Evolutionary conservation across 768 basidiomycete genomes (phyloP), one percentile per base, ranked within the genome.

Genomic region (Paxillus involutus): DNA sequence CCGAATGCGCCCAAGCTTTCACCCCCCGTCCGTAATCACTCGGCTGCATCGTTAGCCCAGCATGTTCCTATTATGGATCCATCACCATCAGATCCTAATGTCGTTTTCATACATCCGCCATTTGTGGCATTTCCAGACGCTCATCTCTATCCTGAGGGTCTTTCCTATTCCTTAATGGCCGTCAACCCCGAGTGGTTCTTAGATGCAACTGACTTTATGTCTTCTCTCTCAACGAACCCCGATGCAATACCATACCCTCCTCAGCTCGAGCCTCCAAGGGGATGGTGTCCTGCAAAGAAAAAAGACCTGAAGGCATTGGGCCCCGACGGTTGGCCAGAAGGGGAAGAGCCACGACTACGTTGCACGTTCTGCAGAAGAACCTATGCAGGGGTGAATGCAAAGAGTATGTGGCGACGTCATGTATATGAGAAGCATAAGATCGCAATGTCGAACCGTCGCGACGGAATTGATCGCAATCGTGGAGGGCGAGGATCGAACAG

Each of bases 381-480:
- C 6, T 93, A 93, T 61, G 87, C 89, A 4, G 90, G 90, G 11
- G 88, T 90, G 32, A 93, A 93, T 65, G 91, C 90, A 6, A 91
- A 92, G 71, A 91, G 89, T 64, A 93, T 93, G 90, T 93, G 90
- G 90, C 75, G 90, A 55, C 78, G 90, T 44, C 90, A 93, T 68
- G 90, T 93, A 30, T 91, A 87, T 58, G 91, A 93, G 71, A 91
- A 92, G 65, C 90, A 93, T 68, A 91, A 90, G 71, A 89, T 93
- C 63, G 88, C 90, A 37, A 92, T 93, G 91, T 80, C 89, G 36
- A 93, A 93, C 62, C 79, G 91, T 32, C 83, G 91, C 49, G 91
- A 90, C 58, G 83, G 78, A 47, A 75, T 75, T 46, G 86, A 89
- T 46, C 78, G 82, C 45, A 80, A 78, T 55, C 80, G 88, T 33